phyloP scores from a whole-genome alignment of 495 filamentous ascomycete genomes.

The Aspergillus sparsus region DNA sequence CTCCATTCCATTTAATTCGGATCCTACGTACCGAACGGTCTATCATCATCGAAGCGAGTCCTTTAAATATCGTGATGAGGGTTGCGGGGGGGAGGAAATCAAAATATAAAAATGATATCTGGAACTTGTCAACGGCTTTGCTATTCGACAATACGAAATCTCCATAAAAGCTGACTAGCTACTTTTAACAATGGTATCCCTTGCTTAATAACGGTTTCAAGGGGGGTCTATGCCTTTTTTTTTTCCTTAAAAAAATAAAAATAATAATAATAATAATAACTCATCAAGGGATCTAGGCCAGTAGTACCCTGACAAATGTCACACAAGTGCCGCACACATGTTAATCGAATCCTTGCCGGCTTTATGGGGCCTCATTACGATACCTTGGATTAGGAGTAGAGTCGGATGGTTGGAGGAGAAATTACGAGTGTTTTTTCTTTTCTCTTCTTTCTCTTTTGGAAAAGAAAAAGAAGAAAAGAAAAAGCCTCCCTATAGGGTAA shows the following conservation, averaged over 20 bases:
- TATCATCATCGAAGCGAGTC: no score
- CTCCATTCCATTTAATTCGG: no score
- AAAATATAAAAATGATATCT: no score
- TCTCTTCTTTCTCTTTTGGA: no score
- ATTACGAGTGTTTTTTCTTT: background rate
- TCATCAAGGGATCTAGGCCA: background rate
- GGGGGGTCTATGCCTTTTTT: background rate
- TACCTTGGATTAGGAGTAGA: background rate
- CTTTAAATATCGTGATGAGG: no score
- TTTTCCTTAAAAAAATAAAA: no score
- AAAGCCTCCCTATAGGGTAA: background rate
- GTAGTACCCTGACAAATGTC: constrained; percentile 12
- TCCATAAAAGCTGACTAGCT: no score
- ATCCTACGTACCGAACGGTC: no score
- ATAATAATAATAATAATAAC: no score
- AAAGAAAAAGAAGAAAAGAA: background rate
- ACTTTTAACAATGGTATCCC: background rate
- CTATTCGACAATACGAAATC: no score
- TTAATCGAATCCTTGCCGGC: background rate
- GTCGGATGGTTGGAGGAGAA: background rate
- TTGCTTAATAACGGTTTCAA: constrained; percentile 18
- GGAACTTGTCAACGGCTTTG: no score
- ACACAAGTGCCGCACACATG: constrained; percentile 17
- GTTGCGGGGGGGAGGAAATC: no score
- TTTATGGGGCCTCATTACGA: background rate